Evolutionary conservation across 176 grass and related monocot species (phyloP).

Genomic region (Urochloa ruziziensis): DNA sequence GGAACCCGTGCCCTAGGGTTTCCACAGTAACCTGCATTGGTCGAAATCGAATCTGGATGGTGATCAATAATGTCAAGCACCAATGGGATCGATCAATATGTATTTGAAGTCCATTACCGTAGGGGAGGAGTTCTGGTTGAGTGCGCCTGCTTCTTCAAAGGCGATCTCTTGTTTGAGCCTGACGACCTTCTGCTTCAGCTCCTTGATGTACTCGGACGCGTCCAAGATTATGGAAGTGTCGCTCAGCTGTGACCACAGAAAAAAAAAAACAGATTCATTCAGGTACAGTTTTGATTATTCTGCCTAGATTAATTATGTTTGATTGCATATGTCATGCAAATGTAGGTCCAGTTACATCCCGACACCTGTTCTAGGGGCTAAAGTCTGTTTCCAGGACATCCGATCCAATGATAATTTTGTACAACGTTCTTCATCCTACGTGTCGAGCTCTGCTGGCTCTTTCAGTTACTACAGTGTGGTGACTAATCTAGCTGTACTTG

Average conservation of each 20-base stretch:
- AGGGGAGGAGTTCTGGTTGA: conserved; percentile 29
- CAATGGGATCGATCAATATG: background rate
- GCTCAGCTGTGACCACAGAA: conserved; percentile 49
- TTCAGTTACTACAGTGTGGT: background rate
- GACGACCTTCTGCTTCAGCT: conserved; percentile 78
- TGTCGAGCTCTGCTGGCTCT: background rate
- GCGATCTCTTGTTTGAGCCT: conserved; percentile 86
- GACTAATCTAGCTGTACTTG: background rate
- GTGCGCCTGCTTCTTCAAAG: conserved; percentile 30
- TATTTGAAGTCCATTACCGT: conserved; percentile 35
- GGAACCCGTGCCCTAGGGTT: conserved; percentile 86
- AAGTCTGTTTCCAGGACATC: background rate
- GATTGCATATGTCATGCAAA: background rate
- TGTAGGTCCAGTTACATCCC: background rate
- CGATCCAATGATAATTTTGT: background rate
- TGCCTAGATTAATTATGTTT: background rate
- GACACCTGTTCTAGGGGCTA: background rate
- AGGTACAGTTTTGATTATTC: background rate
- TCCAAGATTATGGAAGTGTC: conserved; percentile 74
- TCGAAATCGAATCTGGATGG: background rate
- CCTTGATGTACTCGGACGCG: conserved; percentile 85
- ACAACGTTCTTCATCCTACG: background rate
- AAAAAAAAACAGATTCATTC: too few species aligned
- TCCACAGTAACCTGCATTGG: conserved; percentile 77
- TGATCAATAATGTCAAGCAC: background rate